Evolutionary conservation across 805 yeast genomes (phyloP).

Genomic region (Ogataea dorogensis): DNA sequence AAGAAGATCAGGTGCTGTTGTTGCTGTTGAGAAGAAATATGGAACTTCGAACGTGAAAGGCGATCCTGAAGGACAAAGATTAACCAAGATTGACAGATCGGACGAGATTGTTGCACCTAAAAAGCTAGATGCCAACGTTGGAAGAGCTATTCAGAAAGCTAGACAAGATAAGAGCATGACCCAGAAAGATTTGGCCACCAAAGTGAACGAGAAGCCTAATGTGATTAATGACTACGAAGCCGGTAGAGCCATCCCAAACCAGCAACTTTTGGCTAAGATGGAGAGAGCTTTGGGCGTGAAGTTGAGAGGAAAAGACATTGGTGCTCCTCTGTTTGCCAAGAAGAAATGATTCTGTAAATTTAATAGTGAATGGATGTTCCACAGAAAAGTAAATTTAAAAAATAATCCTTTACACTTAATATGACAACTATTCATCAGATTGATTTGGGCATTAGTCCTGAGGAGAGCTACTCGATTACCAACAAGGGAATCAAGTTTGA

Average conservation of each 20-base stretch:
- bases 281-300: slow-evolving; percentile 94
- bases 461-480: slow-evolving; percentile 58
- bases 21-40: slow-evolving; percentile 92
- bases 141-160: slow-evolving; percentile 80
- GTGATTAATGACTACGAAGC: slow-evolving; percentile 95
- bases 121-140: slow-evolving; percentile 80
- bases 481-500: slow-evolving; percentile 79
- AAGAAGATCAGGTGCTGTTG: slow-evolving; percentile 84
- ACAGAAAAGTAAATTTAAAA: slow-evolving; percentile 5
- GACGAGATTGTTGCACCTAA: slow-evolving; percentile 92
- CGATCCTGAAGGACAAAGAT: slow-evolving; percentile 90
- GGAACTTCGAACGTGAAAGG: slow-evolving; percentile 59
- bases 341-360: slow-evolving; percentile 35
- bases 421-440: slow-evolving; percentile 37
- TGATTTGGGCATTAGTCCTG: slow-evolving; percentile 41
- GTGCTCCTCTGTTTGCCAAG: slow-evolving; percentile 73
- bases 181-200: slow-evolving; percentile 95
- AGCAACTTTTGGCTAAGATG: slow-evolving; percentile 86
- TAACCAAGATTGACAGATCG: slow-evolving; percentile 89
- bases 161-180: slow-evolving; percentile 86
- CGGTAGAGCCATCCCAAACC: slow-evolving; percentile 95
- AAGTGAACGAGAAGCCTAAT: slow-evolving; percentile 92
- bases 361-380: slow-evolving; percentile 7
- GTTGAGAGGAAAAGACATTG: slow-evolving; percentile 94
- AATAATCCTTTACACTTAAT: background rate